These are phyloP conservation scores for Marasmius fiardii DNA, from an alignment of 1,284 basidiomycete genomes.

Conservation along the genomic window DNA sequence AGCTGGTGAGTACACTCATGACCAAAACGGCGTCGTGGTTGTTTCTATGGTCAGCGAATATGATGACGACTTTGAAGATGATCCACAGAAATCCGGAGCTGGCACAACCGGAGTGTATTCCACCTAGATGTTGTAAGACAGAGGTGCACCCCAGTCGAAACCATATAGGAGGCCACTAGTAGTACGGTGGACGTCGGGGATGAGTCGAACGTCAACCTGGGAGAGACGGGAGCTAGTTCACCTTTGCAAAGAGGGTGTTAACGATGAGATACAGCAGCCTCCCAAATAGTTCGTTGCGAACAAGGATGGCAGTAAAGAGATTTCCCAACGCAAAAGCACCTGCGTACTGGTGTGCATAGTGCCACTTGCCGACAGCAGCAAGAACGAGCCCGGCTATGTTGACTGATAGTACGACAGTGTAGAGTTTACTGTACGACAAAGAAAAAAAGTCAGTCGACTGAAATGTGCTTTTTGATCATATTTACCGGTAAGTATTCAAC, in stretches of 20 bases:
- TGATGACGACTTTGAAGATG: conserved; percentile 50
- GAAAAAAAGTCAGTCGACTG: background rate
- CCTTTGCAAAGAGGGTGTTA: conserved; percentile 63
- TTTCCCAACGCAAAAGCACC: conserved; percentile 63
- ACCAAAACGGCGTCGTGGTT: conserved; percentile 55
- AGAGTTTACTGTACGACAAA: conserved; percentile 51
- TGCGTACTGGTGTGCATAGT: conserved; percentile 55
- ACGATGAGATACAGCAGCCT: conserved; percentile 54
- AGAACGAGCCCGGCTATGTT: conserved; percentile 51
- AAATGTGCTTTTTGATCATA: conserved; percentile 6
- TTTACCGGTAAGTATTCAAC: conserved; percentile 65
- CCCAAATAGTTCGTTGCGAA: conserved; percentile 61
- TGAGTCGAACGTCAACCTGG: conserved; percentile 58
- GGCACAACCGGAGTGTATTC: conserved; percentile 71
- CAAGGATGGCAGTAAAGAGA: conserved; percentile 46
- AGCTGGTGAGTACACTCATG: conserved; percentile 54
- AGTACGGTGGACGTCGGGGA: conserved; percentile 16
- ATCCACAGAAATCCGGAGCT: conserved; percentile 62
- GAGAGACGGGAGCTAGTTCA: conserved; percentile 42
- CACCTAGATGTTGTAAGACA: conserved; percentile 62
- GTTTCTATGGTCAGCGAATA: conserved; percentile 51
- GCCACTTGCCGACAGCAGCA: conserved; percentile 49
- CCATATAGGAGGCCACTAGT: conserved; percentile 61
- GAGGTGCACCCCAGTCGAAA: conserved; percentile 63
- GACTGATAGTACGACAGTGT: conserved; percentile 44